These are phyloP conservation scores for Ceratobasidium theobromae DNA, from an alignment of 1,284 basidiomycete species.

Conservation along the genomic window DNA sequence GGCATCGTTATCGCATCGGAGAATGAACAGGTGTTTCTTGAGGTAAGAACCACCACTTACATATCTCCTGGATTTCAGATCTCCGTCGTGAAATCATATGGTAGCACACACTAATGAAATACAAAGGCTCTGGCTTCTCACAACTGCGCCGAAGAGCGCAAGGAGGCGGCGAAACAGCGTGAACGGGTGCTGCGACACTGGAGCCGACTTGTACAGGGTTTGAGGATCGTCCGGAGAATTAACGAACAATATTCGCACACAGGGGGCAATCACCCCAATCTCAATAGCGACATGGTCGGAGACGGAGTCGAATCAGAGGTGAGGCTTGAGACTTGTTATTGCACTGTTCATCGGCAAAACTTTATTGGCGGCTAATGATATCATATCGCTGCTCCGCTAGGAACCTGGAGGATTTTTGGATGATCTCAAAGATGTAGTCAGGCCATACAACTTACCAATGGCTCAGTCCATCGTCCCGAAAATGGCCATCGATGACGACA, in stretches of 20 bases:
- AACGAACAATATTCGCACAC: conserved; percentile 68
- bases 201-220: conserved; percentile 83
- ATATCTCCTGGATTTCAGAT: conserved; percentile 5
- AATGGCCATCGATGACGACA: conserved; percentile 7
- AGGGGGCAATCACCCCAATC: conserved; percentile 27
- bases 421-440: conserved; percentile 64
- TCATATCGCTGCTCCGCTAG: conserved; percentile 35
- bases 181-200: conserved; percentile 87
- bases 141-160: conserved; percentile 75
- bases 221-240: conserved; percentile 81
- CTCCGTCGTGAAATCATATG: background rate
- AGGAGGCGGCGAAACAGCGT: conserved; percentile 71
- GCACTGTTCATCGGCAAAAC: conserved; percentile 9
- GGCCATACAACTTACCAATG: conserved; percentile 67
- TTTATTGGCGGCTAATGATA: conserved; percentile 25
- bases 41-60: conserved; percentile 53
- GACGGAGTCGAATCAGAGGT: conserved; percentile 15
- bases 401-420: conserved; percentile 63
- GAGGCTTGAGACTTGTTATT: conserved; percentile 8
- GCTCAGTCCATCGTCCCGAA: conserved; percentile 48
- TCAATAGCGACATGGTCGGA: background rate
- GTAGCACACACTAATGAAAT: conserved; percentile 8
- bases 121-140: conserved; percentile 79
- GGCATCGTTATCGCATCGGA: conserved; percentile 88
- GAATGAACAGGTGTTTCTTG: conserved; percentile 72